A percentile compares a stretch with the other conserved stretches of the same genome.
These are phyloP conservation scores for Penicillium sp. DNA, from an alignment of 2,329 filamentous ascomycete species.

Conservation along the genomic window DNA sequence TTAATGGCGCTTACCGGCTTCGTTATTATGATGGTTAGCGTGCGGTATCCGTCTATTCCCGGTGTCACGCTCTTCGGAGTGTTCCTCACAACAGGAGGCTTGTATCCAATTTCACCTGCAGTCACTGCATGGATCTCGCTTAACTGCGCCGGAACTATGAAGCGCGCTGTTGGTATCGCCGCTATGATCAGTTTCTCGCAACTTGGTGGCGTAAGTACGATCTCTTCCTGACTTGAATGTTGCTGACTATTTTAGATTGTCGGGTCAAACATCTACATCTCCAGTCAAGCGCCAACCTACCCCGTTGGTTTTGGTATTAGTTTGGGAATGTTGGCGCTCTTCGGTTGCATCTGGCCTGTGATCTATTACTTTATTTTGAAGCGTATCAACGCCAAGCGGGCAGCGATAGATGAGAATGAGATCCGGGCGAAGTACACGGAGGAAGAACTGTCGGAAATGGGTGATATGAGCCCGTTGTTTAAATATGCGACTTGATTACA, in stretches of 20 bases:
- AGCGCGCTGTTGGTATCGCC: constrained; percentile 50
- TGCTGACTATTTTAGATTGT: not conserved
- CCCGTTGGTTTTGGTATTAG: constrained; percentile 23
- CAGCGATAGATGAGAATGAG: constrained; percentile 8
- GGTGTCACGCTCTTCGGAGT: constrained; percentile 50
- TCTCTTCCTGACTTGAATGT: no score
- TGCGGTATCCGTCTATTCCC: constrained; percentile 41
- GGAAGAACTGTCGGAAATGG: constrained; percentile 11
- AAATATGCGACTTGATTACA: constrained; percentile 1
- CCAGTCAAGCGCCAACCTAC: constrained; percentile 4
- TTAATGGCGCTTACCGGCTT: constrained; percentile 45
- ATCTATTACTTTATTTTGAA: constrained; percentile 3
- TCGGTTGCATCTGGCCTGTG: constrained; percentile 3
- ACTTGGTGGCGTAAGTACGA: constrained; percentile 1
- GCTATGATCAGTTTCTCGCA: constrained; percentile 36
- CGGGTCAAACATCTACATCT: constrained; percentile 11
- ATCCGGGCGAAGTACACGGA: constrained; percentile 10
- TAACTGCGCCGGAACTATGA: constrained; percentile 31
- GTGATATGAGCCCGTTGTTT: constrained; percentile 12
- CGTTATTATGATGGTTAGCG: constrained; percentile 42
- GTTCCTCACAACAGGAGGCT: constrained; percentile 49
- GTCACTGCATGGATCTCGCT: constrained; percentile 44
- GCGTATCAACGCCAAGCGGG: not conserved
- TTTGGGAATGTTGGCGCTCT: constrained; percentile 47
- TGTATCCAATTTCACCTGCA: constrained; percentile 51